Conservation (phyloP, 805 yeast species). For the Wickerhamiella hasegawae region DNA sequence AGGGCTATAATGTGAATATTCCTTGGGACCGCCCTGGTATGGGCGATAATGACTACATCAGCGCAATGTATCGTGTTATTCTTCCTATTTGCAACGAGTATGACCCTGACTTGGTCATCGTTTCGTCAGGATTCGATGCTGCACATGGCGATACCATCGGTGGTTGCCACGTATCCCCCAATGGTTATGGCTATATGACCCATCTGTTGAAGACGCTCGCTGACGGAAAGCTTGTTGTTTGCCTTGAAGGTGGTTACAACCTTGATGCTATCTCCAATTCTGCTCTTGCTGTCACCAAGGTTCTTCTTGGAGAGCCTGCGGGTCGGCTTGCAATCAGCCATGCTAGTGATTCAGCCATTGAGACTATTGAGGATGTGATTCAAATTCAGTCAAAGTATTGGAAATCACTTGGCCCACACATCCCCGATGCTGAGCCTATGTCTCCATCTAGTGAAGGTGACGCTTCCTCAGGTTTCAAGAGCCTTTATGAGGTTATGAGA, state of each 20-base stretch:
- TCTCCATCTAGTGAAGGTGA: background rate
- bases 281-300: conserved; percentile 85
- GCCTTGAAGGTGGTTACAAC: conserved; percentile 93
- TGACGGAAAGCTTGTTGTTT: conserved; percentile 73
- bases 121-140: conserved; percentile 95
- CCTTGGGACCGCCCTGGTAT: conserved; percentile 91
- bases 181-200: conserved; percentile 94
- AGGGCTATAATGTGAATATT: conserved; percentile 74
- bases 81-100: conserved; percentile 83
- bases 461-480: conserved; percentile 2
- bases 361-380: conserved; percentile 66
- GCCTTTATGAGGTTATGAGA: conserved; percentile 59
- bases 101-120: conserved; percentile 81
- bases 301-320: conserved; percentile 89
- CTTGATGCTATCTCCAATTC: conserved; percentile 79
- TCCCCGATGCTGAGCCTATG: conserved; percentile 1
- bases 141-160: conserved; percentile 98
- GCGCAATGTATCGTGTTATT: conserved; percentile 73
- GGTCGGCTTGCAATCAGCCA: conserved; percentile 42
- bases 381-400: conserved; percentile 73
- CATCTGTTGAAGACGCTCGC: conserved; percentile 79
- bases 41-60: conserved; percentile 89
- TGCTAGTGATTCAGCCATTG: conserved; percentile 65
- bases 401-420: conserved; percentile 45
- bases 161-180: conserved; percentile 88